These are phyloP conservation scores for Arthrobotrys entomopaga DNA, from an alignment of 2,329 filamentous ascomycete species.

Conservation along the genomic window DNA sequence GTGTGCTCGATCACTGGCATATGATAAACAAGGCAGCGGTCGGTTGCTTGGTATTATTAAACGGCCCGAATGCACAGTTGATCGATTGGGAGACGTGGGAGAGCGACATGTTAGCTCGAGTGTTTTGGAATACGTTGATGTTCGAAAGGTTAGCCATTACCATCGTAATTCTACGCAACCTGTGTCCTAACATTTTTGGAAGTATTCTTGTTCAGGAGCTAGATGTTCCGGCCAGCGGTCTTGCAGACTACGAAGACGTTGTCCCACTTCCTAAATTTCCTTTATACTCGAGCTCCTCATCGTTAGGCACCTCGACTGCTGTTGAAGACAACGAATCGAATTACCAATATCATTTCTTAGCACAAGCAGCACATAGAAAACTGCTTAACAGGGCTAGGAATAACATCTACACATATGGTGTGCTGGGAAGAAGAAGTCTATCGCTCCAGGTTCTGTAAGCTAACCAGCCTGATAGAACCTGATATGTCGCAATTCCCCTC, in stretches of 20 bases:
- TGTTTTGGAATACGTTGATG: slow-evolving; percentile 69
- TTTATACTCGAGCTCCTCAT: slow-evolving; percentile 61
- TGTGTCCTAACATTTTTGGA: slow-evolving; percentile 60
- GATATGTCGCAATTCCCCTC: slow-evolving; percentile 62
- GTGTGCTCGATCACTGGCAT: slow-evolving; percentile 68
- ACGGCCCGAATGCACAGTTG: slow-evolving; percentile 61
- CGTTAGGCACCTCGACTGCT: slow-evolving; percentile 18
- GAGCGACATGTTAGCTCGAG: slow-evolving; percentile 68
- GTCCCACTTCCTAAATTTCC: slow-evolving; percentile 69
- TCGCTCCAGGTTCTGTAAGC: slow-evolving; percentile 18
- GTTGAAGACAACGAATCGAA: slow-evolving; percentile 67
- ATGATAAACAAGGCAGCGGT: slow-evolving; percentile 67
- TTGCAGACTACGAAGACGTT: slow-evolving; percentile 66
- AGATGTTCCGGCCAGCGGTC: slow-evolving; percentile 66
- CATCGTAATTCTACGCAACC: neutral
- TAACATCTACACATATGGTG: slow-evolving; percentile 66
- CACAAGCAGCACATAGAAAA: slow-evolving; percentile 69
- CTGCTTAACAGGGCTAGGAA: slow-evolving; percentile 68
- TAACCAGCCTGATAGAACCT: slow-evolving; percentile 58
- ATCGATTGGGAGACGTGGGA: slow-evolving; percentile 67
- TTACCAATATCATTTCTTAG: slow-evolving; percentile 70
- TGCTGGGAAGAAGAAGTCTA: slow-evolving; percentile 17
- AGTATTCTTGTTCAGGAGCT: slow-evolving; percentile 68
- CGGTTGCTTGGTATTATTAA: slow-evolving; percentile 66
- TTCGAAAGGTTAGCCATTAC: slow-evolving; percentile 63